Conservation (phyloP, 176 grass and related monocot genomes). For the Oryza nivara region DNA sequence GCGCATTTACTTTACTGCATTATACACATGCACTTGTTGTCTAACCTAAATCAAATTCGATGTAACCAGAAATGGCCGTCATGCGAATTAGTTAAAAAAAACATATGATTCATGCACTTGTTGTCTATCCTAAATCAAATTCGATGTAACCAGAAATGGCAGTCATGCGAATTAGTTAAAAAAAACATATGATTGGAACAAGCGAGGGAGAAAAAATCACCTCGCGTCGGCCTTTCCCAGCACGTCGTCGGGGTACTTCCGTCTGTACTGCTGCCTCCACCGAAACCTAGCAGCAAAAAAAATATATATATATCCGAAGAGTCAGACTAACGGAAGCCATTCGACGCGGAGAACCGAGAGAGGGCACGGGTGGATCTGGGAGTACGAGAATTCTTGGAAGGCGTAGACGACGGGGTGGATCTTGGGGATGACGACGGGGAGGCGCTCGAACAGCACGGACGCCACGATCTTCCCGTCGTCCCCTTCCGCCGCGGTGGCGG, state of each 20-base stretch:
- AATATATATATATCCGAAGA: neutral
- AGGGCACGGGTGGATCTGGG: neutral
- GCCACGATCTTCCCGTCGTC: constrained; percentile 70
- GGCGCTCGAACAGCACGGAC: constrained; percentile 88
- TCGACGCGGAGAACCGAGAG: neutral
- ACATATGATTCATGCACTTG: neutral
- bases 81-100: too few species aligned
- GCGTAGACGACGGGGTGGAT: constrained; percentile 88
- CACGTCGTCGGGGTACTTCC: constrained; percentile 85
- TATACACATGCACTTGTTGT: neutral
- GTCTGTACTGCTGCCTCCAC: constrained; percentile 88
- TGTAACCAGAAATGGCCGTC: neutral
- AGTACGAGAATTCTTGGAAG: constrained; percentile 94
- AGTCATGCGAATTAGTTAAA: too few species aligned
- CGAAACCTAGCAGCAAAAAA: constrained; percentile 68
- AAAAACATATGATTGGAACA: neutral
- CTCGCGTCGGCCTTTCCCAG: constrained; percentile 63
- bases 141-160: neutral
- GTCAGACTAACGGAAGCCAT: constrained; percentile 8
- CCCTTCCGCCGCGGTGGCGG: constrained; percentile 19
- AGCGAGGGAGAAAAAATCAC: constrained; percentile 24
- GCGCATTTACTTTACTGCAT: neutral
- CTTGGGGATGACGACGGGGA: constrained; percentile 90
- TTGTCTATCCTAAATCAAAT: neutral
- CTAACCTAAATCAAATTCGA: neutral